A percentile compares a stretch with the other conserved stretches of the same genome.
phyloP scores from a whole-genome alignment of 2,329 filamentous ascomycete species.

The Acephala macrosclerotiorum region DNA sequence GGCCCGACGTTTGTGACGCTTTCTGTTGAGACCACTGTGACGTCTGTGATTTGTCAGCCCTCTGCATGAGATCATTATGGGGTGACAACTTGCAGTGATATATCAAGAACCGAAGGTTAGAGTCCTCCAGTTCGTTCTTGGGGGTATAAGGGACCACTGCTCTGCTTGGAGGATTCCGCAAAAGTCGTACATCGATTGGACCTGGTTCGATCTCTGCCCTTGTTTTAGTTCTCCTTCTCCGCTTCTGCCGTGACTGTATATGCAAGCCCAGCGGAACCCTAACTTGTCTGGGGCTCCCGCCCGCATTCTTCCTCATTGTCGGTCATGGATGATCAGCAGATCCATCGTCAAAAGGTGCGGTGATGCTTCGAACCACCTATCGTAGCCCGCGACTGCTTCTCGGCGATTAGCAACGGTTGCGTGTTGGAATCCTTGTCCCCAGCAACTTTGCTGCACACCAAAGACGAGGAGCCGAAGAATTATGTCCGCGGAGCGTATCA shows the following conservation, averaged over 20 bases:
- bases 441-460: slow-evolving; percentile 8
- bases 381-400: not conserved
- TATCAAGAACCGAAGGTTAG: slow-evolving; percentile 32
- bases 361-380: slow-evolving; percentile 2
- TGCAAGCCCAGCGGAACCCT: slow-evolving; percentile 6
- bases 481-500: not conserved
- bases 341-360: slow-evolving; percentile 1
- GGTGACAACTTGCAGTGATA: slow-evolving; percentile 32
- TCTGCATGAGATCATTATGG: slow-evolving; percentile 6
- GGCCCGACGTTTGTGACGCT: slow-evolving; percentile 33
- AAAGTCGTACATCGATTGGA: slow-evolving; percentile 12
- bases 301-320: slow-evolving; percentile 7
- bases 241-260: slow-evolving; percentile 6
- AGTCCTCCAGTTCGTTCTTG: slow-evolving; percentile 26
- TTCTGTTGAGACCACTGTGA: slow-evolving; percentile 26
- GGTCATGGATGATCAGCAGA: not conserved
- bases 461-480: not conserved
- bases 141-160: slow-evolving; percentile 30
- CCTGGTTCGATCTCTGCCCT: slow-evolving; percentile 7
- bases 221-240: slow-evolving; percentile 14
- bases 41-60: slow-evolving; percentile 32
- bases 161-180: slow-evolving; percentile 25
- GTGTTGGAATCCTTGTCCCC: slow-evolving; percentile 10
- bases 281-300: slow-evolving; percentile 9
- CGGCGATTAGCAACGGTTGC: not conserved